Percentiles rank a stretch among this genome's conserved stretches.
phyloP scores from a whole-genome alignment of 108 stramenopile genomes.

The Fragilariopsis cylindrus region DNA sequence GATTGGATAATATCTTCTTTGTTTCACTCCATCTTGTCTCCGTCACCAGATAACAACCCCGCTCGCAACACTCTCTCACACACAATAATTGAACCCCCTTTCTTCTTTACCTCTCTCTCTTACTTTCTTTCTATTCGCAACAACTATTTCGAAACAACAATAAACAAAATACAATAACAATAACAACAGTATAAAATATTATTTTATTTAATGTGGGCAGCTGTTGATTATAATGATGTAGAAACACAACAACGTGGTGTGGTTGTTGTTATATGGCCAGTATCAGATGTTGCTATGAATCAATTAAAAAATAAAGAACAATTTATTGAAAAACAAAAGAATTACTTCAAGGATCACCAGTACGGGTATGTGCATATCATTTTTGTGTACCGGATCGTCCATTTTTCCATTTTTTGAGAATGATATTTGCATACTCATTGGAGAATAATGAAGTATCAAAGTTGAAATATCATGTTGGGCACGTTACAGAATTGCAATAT shows the following conservation, averaged over 20 bases:
- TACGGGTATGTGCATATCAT: constrained; percentile 1
- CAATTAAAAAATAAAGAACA: constrained; percentile 1
- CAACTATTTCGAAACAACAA: neutral
- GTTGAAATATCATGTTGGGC: constrained; percentile 3
- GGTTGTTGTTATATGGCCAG: constrained; percentile 18
- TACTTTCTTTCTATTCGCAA: neutral
- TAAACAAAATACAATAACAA: neutral
- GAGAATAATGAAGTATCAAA: neutral
- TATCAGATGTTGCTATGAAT: constrained; percentile 1
- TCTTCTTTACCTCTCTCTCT: neutral
- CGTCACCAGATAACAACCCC: too few species aligned
- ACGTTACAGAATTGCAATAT: constrained; percentile 15
- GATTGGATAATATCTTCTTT: too few species aligned
- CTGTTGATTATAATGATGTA: neutral
- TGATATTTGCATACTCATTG: constrained; percentile 1
- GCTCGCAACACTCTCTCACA: too few species aligned
- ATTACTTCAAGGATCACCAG: neutral
- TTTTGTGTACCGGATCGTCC: constrained; percentile 12
- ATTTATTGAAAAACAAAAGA: neutral
- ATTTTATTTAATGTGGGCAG: constrained; percentile 11
- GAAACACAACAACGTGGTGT: constrained; percentile 9
- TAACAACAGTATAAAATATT: constrained; percentile 9
- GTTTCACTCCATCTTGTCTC: too few species aligned
- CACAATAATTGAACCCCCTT: too few species aligned
- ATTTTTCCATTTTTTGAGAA: constrained; percentile 6